These are phyloP conservation scores for Cylindrotheca fusiformis DNA, from an alignment of 108 stramenopile species.

Conservation along the genomic window DNA sequence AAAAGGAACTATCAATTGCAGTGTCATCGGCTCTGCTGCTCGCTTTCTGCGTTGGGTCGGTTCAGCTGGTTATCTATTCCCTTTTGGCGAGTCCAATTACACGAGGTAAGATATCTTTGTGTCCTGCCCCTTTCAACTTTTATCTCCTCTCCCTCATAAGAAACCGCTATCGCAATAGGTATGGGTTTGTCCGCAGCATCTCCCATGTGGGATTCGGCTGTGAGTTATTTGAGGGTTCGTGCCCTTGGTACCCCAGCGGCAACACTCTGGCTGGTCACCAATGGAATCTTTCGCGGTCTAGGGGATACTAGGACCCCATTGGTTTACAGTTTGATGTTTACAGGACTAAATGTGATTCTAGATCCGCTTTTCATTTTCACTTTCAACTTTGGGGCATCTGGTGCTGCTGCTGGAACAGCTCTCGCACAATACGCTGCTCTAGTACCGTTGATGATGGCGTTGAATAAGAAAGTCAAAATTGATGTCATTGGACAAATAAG, in stretches of 20 bases:
- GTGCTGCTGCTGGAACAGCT: constrained; percentile 90
- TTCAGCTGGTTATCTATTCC: constrained; percentile 79
- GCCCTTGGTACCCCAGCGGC: constrained; percentile 88
- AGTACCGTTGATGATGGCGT: constrained; percentile 67
- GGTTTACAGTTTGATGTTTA: constrained; percentile 75
- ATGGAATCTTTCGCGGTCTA: constrained; percentile 92
- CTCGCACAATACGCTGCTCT: constrained; percentile 82
- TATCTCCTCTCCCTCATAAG: too few relatives aligned
- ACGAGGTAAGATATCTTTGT: neutral
- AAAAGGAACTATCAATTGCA: constrained; percentile 54
- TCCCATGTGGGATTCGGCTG: constrained; percentile 81
- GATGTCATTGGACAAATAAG: constrained; percentile 61
- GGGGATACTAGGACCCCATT: constrained; percentile 91
- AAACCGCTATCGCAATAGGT: neutral
- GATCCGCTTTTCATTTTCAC: constrained; percentile 92
- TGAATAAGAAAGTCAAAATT: constrained; percentile 68
- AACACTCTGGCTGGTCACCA: constrained; percentile 88
- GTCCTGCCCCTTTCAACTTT: too few relatives aligned
- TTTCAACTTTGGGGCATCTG: constrained; percentile 74
- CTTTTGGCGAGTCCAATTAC: constrained; percentile 57
- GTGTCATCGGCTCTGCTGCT: constrained; percentile 85
- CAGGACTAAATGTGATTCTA: constrained; percentile 74
- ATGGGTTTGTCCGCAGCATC: constrained; percentile 72
- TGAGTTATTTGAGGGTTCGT: constrained; percentile 75
- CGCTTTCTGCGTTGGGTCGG: constrained; percentile 71